phyloP scores from a whole-genome alignment of 192 early-diverging fungal genomes.

The Lobosporangium transversale region DNA sequence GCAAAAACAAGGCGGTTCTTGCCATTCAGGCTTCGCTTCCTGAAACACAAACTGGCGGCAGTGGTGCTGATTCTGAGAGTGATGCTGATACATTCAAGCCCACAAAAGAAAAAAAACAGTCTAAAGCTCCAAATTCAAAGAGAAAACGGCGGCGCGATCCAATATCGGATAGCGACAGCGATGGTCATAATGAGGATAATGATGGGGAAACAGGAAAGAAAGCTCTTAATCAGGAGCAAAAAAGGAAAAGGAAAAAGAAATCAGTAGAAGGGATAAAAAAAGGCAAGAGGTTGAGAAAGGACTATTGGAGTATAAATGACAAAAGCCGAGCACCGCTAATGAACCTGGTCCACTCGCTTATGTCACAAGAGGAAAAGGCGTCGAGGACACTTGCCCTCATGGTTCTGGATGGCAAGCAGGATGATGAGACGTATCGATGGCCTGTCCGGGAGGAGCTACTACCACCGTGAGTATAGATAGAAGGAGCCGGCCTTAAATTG shows the following conservation, averaged over 20 bases:
- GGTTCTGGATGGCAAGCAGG: not conserved
- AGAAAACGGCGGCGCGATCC: not conserved
- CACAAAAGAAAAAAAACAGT: not conserved
- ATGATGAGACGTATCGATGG: slow-evolving; percentile 38
- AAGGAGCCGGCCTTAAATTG: too few relatives aligned
- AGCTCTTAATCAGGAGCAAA: not conserved
- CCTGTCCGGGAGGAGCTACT: slow-evolving; percentile 35
- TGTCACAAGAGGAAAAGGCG: slow-evolving; percentile 9
- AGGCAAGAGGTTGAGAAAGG: not conserved
- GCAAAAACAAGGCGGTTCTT: not conserved
- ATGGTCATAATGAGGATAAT: not conserved
- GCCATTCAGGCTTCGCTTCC: not conserved
- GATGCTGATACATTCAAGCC: not conserved
- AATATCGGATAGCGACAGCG: not conserved
- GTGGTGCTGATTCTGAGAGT: not conserved
- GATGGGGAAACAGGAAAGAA: not conserved
- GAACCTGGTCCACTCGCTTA: not conserved
- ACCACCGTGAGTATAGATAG: slow-evolving; percentile 11
- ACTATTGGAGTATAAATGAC: not conserved
- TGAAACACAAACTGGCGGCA: not conserved
- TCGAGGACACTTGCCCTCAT: slow-evolving; percentile 4
- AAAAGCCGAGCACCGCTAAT: not conserved
- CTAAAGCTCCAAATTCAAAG: not conserved
- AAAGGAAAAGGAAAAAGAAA: not conserved
- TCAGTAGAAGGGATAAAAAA: not conserved